Base-by-base conservation (phyloP, 169 alveolate genomes). In the Blepharisma undulans region DNA sequence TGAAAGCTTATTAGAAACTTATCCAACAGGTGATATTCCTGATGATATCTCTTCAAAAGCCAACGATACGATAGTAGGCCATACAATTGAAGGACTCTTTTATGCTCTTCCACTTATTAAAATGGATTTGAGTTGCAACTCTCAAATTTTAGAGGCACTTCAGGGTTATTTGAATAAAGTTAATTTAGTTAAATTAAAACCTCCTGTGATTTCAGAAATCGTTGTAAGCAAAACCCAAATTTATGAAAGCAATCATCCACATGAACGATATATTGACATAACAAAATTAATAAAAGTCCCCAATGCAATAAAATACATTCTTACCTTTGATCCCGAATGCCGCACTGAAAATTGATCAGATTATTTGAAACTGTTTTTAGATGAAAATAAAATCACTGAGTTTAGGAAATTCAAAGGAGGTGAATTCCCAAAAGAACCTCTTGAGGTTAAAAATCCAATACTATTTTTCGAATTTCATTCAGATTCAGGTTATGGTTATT, bases 311-410 rank as follows among this genome's bases (percentile, higher is more conserved):
- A 87, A 87, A 27, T 72, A 87, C n/a, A 74, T 36, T 8, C 29
- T 87, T 19, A 25, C 14, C n/a, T 87, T 87, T 87, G 91, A 87
- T 71, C 85, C 85, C 14, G 25, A 87, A 18, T 87, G 91, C 87
- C 66, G 72, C 21, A 87, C 91, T 72, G 91, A 87, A 87, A 87
- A 72, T 72, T 10, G 66, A 12, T 87, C 72, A 72, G 91, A 87
- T 72, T 87, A 87, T 33, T 32, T 87, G n/a, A 59, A 61, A 74
- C 91, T 87, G 12, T 87, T 86, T 59, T 12, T 16, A 7, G 87
- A 87, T 22, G 74, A 87, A 72, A 30, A 21, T 14, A 30, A 22
- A 72, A 72, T 36, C 7, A 36, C 66, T 29, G 16, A 27, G n/a
- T 16, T 87, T 29, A 14, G 22, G 10, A 19, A 30, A 10, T 87